A percentile compares a stretch with the other conserved stretches of the same genome.
phyloP scores from a whole-genome alignment of 2,329 filamentous ascomycete species.

The Botrytis hyacinthi region DNA sequence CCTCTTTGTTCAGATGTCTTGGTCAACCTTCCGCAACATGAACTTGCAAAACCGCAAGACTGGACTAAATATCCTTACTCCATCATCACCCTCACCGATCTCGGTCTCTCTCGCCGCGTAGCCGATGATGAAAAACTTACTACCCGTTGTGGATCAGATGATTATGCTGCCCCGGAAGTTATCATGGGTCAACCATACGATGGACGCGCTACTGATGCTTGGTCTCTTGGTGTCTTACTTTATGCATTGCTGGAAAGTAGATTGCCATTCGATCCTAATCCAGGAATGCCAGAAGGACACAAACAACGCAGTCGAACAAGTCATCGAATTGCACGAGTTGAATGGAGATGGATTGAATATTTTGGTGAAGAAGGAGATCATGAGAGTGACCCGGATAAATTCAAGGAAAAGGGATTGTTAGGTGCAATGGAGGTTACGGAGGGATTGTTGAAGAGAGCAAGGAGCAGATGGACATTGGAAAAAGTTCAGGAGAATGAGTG shows the following conservation, averaged over 20 bases:
- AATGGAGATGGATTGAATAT: slow-evolving; percentile 92
- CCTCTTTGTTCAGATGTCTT: slow-evolving; percentile 66
- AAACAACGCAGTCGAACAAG: slow-evolving; percentile 78
- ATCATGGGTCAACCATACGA: slow-evolving; percentile 95
- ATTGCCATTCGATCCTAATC: slow-evolving; percentile 86
- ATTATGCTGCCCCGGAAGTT: slow-evolving; percentile 95
- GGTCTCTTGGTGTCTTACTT: slow-evolving; percentile 89
- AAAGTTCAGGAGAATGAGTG: slow-evolving; percentile 72
- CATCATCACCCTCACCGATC: slow-evolving; percentile 83
- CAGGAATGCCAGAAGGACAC: slow-evolving; percentile 72
- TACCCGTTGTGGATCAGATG: slow-evolving; percentile 91
- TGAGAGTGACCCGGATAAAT: slow-evolving; percentile 62
- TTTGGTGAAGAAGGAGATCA: slow-evolving; percentile 84
- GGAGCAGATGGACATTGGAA: slow-evolving; percentile 72
- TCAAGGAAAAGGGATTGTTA: slow-evolving; percentile 62
- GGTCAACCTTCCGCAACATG: slow-evolving; percentile 72
- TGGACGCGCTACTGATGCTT: slow-evolving; percentile 86
- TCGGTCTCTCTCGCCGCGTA: slow-evolving; percentile 84
- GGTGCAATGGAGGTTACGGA: slow-evolving; percentile 82
- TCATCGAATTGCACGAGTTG: slow-evolving; percentile 90
- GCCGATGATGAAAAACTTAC: slow-evolving; percentile 84
- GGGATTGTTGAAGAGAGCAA: slow-evolving; percentile 76
- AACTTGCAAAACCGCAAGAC: slow-evolving; percentile 63
- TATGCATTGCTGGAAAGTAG: slow-evolving; percentile 93
- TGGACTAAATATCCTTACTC: slow-evolving; percentile 78